Conservation (phyloP, 2,329 filamentous ascomycete genomes). For the Calonectria multiphialidica region DNA sequence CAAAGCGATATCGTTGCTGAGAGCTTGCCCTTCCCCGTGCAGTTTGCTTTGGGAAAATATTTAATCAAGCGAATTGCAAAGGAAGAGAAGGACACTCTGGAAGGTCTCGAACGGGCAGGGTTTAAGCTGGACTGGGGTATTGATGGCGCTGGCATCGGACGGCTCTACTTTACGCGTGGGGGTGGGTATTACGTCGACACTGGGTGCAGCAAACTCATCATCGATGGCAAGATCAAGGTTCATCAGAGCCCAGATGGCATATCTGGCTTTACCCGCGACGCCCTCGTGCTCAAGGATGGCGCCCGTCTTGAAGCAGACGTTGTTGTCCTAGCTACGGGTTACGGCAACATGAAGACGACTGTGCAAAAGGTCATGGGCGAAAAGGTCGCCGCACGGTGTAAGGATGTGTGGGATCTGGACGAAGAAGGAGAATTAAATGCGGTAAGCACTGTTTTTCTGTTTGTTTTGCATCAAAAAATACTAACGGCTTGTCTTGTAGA, state of each 20-base stretch:
- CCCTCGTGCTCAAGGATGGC: background rate
- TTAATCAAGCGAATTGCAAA: background rate
- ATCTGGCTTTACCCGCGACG: background rate
- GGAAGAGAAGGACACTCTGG: background rate
- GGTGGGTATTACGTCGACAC: background rate
- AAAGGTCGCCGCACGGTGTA: background rate
- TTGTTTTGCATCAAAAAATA: background rate
- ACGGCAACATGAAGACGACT: background rate
- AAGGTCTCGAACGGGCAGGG: background rate
- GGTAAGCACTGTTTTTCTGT: no score
- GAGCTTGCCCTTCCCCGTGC: background rate
- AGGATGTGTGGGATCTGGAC: background rate
- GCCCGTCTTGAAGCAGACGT: background rate
- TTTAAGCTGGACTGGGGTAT: background rate
- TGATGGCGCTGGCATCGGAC: background rate
- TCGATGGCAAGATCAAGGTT: background rate
- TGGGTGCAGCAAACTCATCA: background rate
- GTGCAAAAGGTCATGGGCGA: background rate
- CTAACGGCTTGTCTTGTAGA: background rate
- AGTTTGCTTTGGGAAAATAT: background rate
- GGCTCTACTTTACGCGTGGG: background rate
- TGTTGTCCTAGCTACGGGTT: background rate
- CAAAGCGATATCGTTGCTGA: background rate
- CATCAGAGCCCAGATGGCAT: background rate
- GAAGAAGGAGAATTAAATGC: background rate